Evolutionary conservation across 2,329 filamentous ascomycete genomes (phyloP).

Genomic region (Diaporthe citrichinensis): DNA sequence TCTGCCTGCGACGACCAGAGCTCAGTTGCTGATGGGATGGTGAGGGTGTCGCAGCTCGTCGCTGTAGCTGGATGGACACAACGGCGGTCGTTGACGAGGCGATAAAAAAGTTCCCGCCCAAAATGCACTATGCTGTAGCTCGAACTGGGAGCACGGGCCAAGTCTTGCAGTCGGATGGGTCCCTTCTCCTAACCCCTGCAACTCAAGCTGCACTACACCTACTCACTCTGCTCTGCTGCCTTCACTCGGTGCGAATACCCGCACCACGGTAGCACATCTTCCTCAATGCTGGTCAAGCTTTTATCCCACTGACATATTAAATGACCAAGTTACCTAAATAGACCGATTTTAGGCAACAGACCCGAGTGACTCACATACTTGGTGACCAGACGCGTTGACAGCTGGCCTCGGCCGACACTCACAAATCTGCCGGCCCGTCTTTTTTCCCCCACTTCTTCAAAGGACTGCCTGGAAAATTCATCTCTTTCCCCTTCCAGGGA

Average conservation of each 20-base stretch:
- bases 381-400: slow-evolving; percentile 13
- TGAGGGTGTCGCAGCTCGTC: slow-evolving; percentile 12
- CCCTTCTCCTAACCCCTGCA: neutral
- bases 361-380: slow-evolving; percentile 1
- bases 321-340: neutral
- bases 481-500: slow-evolving; percentile 25
- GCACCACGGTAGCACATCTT: neutral
- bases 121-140: slow-evolving; percentile 27
- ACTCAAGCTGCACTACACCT: neutral
- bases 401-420: slow-evolving; percentile 20
- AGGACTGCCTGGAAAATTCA: slow-evolving; percentile 33
- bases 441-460: slow-evolving; percentile 36
- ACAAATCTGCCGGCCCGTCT: slow-evolving; percentile 20
- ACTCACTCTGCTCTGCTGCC: neutral
- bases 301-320: neutral
- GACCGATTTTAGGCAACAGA: neutral
- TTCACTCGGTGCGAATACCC: neutral
- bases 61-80: slow-evolving; percentile 1
- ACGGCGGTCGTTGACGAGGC: slow-evolving; percentile 22
- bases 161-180: neutral
- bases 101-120: slow-evolving; percentile 36
- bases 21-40: slow-evolving; percentile 25
- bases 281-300: neutral
- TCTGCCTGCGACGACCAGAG: slow-evolving; percentile 21
- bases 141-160: slow-evolving; percentile 20